These are phyloP conservation scores for Pezicula neosporulosa DNA, from an alignment of 2,329 filamentous ascomycete genomes.

Conservation along the genomic window DNA sequence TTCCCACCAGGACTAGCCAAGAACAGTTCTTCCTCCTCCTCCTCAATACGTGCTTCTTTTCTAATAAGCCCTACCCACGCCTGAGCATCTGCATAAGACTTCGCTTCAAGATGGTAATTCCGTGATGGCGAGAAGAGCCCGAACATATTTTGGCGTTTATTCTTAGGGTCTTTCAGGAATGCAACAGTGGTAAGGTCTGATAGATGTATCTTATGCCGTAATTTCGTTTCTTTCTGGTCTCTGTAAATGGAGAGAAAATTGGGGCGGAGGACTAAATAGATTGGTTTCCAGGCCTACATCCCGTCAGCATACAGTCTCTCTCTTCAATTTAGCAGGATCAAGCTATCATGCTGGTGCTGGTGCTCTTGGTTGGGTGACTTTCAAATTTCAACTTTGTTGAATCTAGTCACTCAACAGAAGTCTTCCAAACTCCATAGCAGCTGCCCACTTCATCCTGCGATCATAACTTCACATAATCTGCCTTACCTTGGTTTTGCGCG, in stretches of 20 bases:
- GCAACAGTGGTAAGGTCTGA: slow-evolving; percentile 90
- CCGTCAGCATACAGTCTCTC: slow-evolving; percentile 1
- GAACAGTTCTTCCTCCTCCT: slow-evolving; percentile 83
- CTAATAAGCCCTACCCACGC: slow-evolving; percentile 86
- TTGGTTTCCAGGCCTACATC: slow-evolving; percentile 78
- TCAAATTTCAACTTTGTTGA: not conserved
- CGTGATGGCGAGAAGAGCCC: slow-evolving; percentile 87
- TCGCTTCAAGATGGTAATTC: slow-evolving; percentile 87
- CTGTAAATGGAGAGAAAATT: slow-evolving; percentile 92
- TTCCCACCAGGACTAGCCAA: slow-evolving; percentile 60
- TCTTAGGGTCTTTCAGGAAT: slow-evolving; percentile 82
- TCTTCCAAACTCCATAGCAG: too few species aligned
- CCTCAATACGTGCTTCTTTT: slow-evolving; percentile 75
- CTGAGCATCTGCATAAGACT: slow-evolving; percentile 68
- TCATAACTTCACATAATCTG: not conserved
- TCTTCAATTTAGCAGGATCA: too few species aligned
- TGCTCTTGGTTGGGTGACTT: slow-evolving; percentile 1
- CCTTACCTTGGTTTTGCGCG: slow-evolving; percentile 84
- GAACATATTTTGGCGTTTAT: slow-evolving; percentile 83
- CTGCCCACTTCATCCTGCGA: too few species aligned
- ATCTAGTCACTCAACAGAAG: too few species aligned
- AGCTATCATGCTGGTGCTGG: not conserved
- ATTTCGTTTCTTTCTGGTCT: slow-evolving; percentile 81
- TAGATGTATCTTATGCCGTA: slow-evolving; percentile 83
- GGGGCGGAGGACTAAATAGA: slow-evolving; percentile 85